phyloP scores from a whole-genome alignment of 2,329 filamentous ascomycete genomes.

The Akanthomyces uredinophilus region DNA sequence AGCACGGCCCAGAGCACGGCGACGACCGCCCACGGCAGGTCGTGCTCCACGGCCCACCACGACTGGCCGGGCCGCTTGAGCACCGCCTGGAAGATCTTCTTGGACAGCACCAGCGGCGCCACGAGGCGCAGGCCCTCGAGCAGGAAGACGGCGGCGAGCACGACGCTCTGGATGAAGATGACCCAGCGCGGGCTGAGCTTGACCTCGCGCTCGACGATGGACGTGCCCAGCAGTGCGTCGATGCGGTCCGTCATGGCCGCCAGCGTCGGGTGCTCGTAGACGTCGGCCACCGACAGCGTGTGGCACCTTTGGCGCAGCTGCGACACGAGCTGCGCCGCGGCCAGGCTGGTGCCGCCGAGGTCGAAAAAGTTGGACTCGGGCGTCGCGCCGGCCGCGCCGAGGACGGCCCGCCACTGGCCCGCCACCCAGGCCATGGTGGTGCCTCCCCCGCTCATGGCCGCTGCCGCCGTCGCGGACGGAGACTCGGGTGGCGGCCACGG shows the following conservation, averaged over 20 bases:
- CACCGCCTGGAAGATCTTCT: conserved; percentile 16
- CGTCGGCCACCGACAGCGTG: conserved; percentile 20
- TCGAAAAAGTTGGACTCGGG: conserved; percentile 20
- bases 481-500: conserved; percentile 11
- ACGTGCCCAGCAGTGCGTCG: conserved; percentile 16
- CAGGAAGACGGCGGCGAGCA: conserved; percentile 16
- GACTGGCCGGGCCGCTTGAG: not conserved
- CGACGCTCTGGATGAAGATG: conserved; percentile 17
- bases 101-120: conserved; percentile 8
- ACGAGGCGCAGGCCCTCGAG: conserved; percentile 16
- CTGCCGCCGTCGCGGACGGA: not conserved
- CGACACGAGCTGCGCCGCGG: conserved; percentile 21
- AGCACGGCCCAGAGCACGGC: conserved; percentile 16
- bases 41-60: conserved; percentile 18
- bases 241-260: conserved; percentile 17
- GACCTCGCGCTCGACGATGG: conserved; percentile 16
- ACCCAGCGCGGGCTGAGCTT: conserved; percentile 19
- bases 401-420: conserved; percentile 19
- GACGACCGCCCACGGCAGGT: conserved; percentile 17
- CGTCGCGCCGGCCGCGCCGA: conserved; percentile 15
- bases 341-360: conserved; percentile 21
- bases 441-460: not conserved
- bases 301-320: conserved; percentile 18
- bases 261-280: conserved; percentile 20
- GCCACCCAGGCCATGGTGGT: conserved; percentile 19